Evolutionary conservation across 1,139 yeast genomes (phyloP).

Genomic region (Scheffersomyces stambukii): DNA sequence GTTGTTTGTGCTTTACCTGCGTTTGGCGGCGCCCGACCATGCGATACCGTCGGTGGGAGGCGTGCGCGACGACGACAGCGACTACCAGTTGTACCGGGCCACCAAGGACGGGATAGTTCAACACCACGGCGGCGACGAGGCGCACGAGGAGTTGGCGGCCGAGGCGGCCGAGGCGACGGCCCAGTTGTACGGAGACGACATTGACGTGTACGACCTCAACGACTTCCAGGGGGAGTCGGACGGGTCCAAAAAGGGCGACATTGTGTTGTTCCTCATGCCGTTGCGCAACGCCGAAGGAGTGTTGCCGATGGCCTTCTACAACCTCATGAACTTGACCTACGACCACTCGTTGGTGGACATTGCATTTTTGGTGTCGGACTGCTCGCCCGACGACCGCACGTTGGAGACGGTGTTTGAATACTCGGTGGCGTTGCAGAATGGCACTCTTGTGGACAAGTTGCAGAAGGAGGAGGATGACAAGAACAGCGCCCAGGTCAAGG

Average conservation of each 20-base stretch:
- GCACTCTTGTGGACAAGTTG: conserved; percentile 53
- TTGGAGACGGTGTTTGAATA: conserved; percentile 63
- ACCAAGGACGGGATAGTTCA: conserved; percentile 35
- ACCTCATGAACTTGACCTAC: conserved; percentile 80
- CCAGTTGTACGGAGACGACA: conserved; percentile 28
- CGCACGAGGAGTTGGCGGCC: conserved; percentile 3
- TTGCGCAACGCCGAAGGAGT: conserved; percentile 79
- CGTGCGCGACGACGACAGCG: conserved; percentile 5
- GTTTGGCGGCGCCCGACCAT: conserved; percentile 2
- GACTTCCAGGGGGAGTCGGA: conserved; percentile 51
- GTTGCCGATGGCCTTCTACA: conserved; percentile 77
- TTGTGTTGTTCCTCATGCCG: conserved; percentile 70
- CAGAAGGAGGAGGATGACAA: conserved; percentile 34
- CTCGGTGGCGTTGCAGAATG: conserved; percentile 65
- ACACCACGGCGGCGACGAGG: conserved; percentile 4
- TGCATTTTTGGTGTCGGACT: conserved; percentile 82
- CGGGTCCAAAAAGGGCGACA: conserved; percentile 58
- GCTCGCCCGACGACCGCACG: conserved; percentile 72
- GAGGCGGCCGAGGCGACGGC: conserved; percentile 15
- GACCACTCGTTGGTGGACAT: conserved; percentile 79
- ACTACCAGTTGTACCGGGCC: conserved; percentile 28
- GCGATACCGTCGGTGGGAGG: conserved; percentile 3
- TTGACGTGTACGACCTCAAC: conserved; percentile 59
- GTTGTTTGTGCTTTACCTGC: conserved; percentile 9
- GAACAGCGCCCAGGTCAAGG: conserved; percentile 30